Conservation (phyloP, 169 alveolate genomes). For the Theileria equi region DNA sequence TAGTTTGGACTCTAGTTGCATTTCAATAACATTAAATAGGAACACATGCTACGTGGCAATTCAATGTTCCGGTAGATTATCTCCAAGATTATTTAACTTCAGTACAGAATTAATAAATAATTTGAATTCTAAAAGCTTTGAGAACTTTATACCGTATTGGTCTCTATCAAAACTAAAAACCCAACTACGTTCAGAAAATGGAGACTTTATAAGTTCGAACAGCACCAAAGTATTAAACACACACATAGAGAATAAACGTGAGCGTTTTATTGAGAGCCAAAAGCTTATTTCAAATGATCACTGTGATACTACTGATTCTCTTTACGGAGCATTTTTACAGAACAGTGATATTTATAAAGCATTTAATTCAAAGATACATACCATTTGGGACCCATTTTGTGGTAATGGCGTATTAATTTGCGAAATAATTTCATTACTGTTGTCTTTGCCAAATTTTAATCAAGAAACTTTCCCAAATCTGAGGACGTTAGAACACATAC, state of each 20-base stretch:
- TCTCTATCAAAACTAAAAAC: slow-evolving; percentile 32
- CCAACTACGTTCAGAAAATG: not conserved
- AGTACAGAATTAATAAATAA: not conserved
- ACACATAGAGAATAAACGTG: slow-evolving; percentile 2
- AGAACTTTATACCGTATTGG: slow-evolving; percentile 40
- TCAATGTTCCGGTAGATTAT: slow-evolving; percentile 59
- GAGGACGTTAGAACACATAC: not conserved
- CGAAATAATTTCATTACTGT: slow-evolving; percentile 35
- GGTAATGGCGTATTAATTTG: slow-evolving; percentile 50
- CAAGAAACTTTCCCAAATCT: not conserved
- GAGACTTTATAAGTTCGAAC: not conserved
- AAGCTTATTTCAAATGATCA: slow-evolving; percentile 13
- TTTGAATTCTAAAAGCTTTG: not conserved
- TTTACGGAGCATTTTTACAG: slow-evolving; percentile 34
- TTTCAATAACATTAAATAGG: slow-evolving; percentile 54
- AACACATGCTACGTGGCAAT: slow-evolving; percentile 64
- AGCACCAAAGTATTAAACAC: not conserved
- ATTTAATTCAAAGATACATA: not conserved
- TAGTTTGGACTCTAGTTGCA: slow-evolving; percentile 16
- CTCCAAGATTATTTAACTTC: slow-evolving; percentile 51
- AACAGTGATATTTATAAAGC: slow-evolving; percentile 12
- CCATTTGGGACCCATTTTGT: slow-evolving; percentile 64
- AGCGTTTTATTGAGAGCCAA: slow-evolving; percentile 33
- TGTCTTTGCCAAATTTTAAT: slow-evolving; percentile 52
- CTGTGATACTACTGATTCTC: slow-evolving; percentile 51